Evolutionary conservation across 129 eudicot species (phyloP).

Genomic region (Dittrichia graveolens): DNA sequence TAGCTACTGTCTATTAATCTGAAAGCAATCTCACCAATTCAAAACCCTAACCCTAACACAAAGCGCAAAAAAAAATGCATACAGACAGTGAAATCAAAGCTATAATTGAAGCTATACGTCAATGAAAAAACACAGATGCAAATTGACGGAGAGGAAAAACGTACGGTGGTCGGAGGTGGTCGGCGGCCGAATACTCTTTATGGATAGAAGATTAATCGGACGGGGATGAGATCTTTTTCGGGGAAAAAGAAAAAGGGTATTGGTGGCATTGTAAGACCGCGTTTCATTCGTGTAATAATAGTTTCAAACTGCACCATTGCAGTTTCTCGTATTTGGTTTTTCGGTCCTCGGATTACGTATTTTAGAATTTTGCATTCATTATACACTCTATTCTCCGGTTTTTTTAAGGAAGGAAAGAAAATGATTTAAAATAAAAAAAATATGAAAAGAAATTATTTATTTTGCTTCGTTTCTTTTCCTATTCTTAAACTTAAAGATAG

Average conservation of each 20-base stretch:
- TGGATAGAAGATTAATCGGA: slow-evolving; percentile 12
- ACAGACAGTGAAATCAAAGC: slow-evolving; percentile 1
- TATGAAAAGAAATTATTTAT: no score
- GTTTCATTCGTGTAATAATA: not conserved
- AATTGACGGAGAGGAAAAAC: not conserved
- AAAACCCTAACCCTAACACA: slow-evolving; percentile 34
- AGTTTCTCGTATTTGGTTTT: not conserved
- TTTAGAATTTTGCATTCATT: no score
- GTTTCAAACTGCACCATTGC: not conserved
- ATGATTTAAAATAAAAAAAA: no score
- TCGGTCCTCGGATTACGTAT: not conserved
- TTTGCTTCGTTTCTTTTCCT: no score
- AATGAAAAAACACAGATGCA: slow-evolving; percentile 1
- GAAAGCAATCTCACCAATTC: slow-evolving; percentile 11
- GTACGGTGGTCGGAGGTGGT: slow-evolving; percentile 36
- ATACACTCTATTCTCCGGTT: no score
- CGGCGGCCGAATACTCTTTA: slow-evolving; percentile 24
- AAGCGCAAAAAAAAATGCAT: not conserved
- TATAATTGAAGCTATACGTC: slow-evolving; percentile 12
- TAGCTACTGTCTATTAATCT: not conserved
- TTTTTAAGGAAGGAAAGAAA: not conserved
- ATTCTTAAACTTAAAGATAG: no score
- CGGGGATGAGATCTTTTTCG: slow-evolving; percentile 28
- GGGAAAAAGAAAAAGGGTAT: slow-evolving; percentile 8
- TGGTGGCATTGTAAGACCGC: not conserved